phyloP scores from a whole-genome alignment of 202 grass and related monocot species.

The Zoysia matrella region DNA sequence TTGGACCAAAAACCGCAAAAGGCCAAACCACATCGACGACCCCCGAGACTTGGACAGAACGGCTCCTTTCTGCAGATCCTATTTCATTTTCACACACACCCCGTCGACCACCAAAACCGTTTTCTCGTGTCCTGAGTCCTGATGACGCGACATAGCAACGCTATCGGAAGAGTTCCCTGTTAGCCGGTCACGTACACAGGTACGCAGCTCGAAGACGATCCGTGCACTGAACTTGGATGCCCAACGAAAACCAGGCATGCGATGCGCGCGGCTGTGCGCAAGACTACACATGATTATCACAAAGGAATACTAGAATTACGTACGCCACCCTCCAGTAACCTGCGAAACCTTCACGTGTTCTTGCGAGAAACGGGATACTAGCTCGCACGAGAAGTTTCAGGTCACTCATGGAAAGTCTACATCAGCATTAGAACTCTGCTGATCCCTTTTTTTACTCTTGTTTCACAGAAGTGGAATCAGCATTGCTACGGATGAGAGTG shows the following conservation, averaged over 20 bases:
- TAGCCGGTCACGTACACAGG: background rate
- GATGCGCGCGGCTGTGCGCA: background rate
- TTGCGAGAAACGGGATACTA: too few relatives aligned
- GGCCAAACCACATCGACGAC: background rate
- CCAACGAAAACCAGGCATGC: background rate
- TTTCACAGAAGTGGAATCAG: background rate
- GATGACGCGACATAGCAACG: too few relatives aligned
- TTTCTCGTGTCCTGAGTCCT: background rate
- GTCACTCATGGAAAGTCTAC: background rate
- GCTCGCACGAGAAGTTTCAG: background rate
- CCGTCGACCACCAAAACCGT: background rate
- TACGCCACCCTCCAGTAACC: background rate
- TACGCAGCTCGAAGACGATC: conserved; percentile 18
- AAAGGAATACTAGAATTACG: too few relatives aligned
- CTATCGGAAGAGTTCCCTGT: background rate
- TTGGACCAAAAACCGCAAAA: background rate
- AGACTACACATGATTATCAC: background rate
- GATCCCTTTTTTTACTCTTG: too few relatives aligned
- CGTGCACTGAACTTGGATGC: conserved; percentile 19
- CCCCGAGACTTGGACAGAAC: background rate
- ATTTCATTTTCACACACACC: conserved; percentile 34
- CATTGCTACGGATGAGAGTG: background rate
- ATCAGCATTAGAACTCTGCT: too few relatives aligned
- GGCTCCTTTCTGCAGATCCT: conserved; percentile 6
- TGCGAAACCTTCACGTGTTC: conserved; percentile 1